Evolutionary conservation across 805 yeast species (phyloP), one percentile per base, ranked within the genome.

Genomic region (Cyberlindnera sargentensis): DNA sequence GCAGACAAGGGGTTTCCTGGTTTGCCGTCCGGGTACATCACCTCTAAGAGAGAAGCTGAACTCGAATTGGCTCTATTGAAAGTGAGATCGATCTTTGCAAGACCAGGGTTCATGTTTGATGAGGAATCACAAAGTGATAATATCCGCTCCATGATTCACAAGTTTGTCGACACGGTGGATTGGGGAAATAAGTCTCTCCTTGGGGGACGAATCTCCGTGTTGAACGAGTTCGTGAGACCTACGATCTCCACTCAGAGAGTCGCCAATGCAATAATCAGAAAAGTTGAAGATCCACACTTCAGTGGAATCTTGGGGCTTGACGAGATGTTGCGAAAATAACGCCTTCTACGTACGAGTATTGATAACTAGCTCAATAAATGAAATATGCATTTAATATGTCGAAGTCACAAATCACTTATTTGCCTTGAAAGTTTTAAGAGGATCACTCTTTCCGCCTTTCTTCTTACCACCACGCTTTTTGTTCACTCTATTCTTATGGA

Each of bases 81-180:
- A n/a, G 65, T 85, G 25, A 71, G 91, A 44, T 67, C 83, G 0
- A 76, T 89, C 2, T 59, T 84, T 11, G 48, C 85, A 63, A 71
- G 96, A 47, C 96, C 96, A 0, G 95, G 95, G 0, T 78, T 88
- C 52, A 80, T 89, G 89, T 84, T 66, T 55, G 95, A 86, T 56
- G 76, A 70, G 32, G 56, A 55, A 36, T 49, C 57, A 3, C 50
- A 57, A 6, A 49, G 55, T 6, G 53, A 56, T 30, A 65, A 65
- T 39, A 53, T 62, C 26, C 62, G 86, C 44, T 62, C 66, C 9
- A 44, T 65, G 1, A 47, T 82, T 37, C 73, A 71, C 44, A 48
- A 56, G 24, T 62, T 70, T 2, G 60, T 84, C 27, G 66, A 70
- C 37, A 28, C 70, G 4, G 63, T 74, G 36, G 68, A 72, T 49